These are phyloP conservation scores for Podospora didyma DNA, from an alignment of 495 filamentous ascomycete genomes.

Conservation along the genomic window DNA sequence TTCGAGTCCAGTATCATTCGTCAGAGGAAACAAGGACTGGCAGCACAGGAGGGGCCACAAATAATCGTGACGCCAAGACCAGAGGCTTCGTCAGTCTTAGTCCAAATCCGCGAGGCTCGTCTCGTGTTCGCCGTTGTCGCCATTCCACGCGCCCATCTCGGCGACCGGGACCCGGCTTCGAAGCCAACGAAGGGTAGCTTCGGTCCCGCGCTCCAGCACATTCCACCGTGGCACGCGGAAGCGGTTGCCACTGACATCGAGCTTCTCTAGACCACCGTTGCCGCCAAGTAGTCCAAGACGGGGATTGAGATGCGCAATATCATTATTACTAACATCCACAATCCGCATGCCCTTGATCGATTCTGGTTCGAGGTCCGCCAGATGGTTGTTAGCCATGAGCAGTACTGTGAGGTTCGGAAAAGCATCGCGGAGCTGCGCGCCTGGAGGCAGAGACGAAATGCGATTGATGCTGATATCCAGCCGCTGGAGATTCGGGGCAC, in stretches of 20 bases:
- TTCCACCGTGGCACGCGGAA: constrained; percentile 87
- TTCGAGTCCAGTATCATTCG: neutral
- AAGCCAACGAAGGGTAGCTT: constrained; percentile 79
- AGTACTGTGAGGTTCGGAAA: constrained; percentile 68
- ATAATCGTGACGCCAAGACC: neutral
- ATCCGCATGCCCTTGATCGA: constrained; percentile 67
- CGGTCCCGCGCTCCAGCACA: constrained; percentile 81
- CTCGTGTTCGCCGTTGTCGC: constrained; percentile 30
- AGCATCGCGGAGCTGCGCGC: constrained; percentile 37
- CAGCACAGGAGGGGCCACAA: no score
- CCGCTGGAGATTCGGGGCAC: constrained; percentile 66
- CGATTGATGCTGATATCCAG: constrained; percentile 80
- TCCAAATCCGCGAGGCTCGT: constrained; percentile 25
- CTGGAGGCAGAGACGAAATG: constrained; percentile 61
- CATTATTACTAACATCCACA: constrained; percentile 78
- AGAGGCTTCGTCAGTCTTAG: constrained; percentile 8
- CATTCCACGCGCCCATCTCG: constrained; percentile 51
- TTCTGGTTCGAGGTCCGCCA: constrained; percentile 68
- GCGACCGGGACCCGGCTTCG: constrained; percentile 70
- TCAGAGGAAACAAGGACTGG: neutral
- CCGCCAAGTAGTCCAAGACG: constrained; percentile 70
- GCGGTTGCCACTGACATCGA: constrained; percentile 72
- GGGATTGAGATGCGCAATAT: constrained; percentile 71
- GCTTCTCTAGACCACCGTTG: constrained; percentile 39
- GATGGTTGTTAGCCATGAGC: constrained; percentile 70